A percentile compares a stretch with the other conserved stretches of the same genome.
These are phyloP conservation scores for Scutellaria minor DNA, from an alignment of 257 asterid genomes.

Conservation along the genomic window DNA sequence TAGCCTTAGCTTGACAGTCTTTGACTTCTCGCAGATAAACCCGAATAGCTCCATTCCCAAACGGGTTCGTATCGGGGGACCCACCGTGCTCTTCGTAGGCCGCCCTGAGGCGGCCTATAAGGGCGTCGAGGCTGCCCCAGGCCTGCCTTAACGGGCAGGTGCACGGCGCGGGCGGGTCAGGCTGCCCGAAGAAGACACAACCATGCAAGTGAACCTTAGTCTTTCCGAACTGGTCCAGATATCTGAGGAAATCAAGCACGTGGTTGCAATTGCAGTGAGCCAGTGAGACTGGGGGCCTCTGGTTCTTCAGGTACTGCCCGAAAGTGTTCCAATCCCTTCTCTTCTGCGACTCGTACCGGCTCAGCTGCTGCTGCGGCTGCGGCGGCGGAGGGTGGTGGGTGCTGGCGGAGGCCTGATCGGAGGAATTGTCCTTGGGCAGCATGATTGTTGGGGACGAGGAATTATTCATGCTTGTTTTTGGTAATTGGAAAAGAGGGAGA, in stretches of 20 bases:
- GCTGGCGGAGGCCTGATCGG: constrained; percentile 48
- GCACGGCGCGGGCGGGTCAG: constrained; percentile 94
- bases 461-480: constrained; percentile 49
- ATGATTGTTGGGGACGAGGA: constrained; percentile 41
- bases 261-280: constrained; percentile 76
- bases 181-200: constrained; percentile 83
- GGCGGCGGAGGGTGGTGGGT: constrained; percentile 33
- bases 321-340: constrained; percentile 94
- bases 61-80: constrained; percentile 71
- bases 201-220: constrained; percentile 89
- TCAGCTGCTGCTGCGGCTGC: constrained; percentile 48
- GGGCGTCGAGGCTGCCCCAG: constrained; percentile 96
- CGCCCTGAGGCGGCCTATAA: constrained; percentile 87
- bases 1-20: constrained; percentile 87
- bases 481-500: constrained; percentile 40
- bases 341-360: constrained; percentile 91
- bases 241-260: constrained; percentile 83
- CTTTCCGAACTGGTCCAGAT: constrained; percentile 86
- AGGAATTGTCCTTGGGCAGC: constrained; percentile 30
- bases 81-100: constrained; percentile 97
- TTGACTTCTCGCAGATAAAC: constrained; percentile 80
- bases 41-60: constrained; percentile 78
- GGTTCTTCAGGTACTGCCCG: constrained; percentile 82
- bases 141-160: constrained; percentile 93
- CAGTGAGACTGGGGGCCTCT: constrained; percentile 69